These are phyloP conservation scores for Solanum ahanhuiri DNA, from an alignment of 257 asterid species.

Conservation along the genomic window DNA sequence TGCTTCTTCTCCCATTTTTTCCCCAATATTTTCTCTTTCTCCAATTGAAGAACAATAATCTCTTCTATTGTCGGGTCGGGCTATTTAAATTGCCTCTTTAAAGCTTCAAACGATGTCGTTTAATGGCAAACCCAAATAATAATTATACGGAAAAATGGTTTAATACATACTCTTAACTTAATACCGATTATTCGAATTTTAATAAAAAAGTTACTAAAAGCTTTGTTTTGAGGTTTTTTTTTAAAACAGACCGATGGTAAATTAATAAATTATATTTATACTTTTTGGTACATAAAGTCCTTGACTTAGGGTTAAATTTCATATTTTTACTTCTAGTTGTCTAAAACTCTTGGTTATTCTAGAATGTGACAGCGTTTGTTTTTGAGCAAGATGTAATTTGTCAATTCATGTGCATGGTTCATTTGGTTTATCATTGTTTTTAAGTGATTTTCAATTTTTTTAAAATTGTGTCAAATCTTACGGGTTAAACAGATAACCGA, in stretches of 20 bases:
- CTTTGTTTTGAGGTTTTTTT: too few species aligned
- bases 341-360: too few species aligned
- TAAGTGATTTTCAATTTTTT: too few species aligned
- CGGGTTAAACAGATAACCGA: too few species aligned
- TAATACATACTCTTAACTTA: neutral
- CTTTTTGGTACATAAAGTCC: neutral
- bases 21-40: neutral
- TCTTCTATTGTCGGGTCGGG: neutral
- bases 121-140: neutral
- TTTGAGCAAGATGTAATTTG: too few species aligned
- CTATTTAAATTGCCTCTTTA: neutral
- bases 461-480: neutral
- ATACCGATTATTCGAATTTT: too few species aligned
- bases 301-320: too few species aligned
- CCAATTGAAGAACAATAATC: neutral
- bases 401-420: fast-evolving
- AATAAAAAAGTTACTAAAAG: too few species aligned
- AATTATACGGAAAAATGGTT: neutral
- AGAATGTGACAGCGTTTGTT: neutral
- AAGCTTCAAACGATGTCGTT: neutral
- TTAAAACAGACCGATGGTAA: too few species aligned
- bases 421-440: neutral
- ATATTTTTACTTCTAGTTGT: neutral
- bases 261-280: too few species aligned
- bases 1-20: neutral